Evolutionary conservation across 2,329 filamentous ascomycete genomes (phyloP), one percentile per base, ranked within the genome.

Genomic region (Tolypocladium ovalisporum): DNA sequence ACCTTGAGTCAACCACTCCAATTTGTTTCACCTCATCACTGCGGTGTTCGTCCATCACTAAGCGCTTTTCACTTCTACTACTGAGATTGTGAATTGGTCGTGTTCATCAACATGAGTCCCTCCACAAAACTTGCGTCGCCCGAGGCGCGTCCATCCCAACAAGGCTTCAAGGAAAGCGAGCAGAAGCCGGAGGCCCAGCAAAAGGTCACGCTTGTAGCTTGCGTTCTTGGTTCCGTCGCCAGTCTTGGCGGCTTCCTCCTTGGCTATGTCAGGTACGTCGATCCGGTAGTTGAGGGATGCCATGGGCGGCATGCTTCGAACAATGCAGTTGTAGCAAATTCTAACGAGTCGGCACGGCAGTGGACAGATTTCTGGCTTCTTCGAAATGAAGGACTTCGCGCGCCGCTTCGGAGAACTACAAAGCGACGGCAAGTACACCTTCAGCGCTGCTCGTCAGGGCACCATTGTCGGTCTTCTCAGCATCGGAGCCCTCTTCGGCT

Each of bases 291-390:
- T 7, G 8, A 8, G 24, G 15, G 15, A 8, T 27, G 24, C 6
- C 27, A 12, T 2, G 19, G 17, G 27, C 47, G 3, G 24, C 29
- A 32, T 34, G 17, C 27, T n/a, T 51, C 29, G 24, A 7, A n/a
- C 8, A 32, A 10, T 8, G 15, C 2, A 3, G 12, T 49, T 56
- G 13, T 8, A 34, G 27, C 27, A 32, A 27, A 12, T 12, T 17
- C 27, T 51, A 9, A 51, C 8, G 19, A 32, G 3, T 12, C 19
- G 47, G 9, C 27, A 51, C n/a, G 47, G n/a, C 60, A 81, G 78
- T 66, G 82, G 82, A 70, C 81, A 84, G 62, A 81, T 83, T 47
- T 81, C 76, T 6, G 83, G 84, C 56, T 86, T 84, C 70, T 79
- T 86, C 62, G 69, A 76, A 57, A 86, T 86, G 82, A 53, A 69